Conservation (phyloP, 1,139 yeast species). For the Yamadazyma membranifaciens region DNA sequence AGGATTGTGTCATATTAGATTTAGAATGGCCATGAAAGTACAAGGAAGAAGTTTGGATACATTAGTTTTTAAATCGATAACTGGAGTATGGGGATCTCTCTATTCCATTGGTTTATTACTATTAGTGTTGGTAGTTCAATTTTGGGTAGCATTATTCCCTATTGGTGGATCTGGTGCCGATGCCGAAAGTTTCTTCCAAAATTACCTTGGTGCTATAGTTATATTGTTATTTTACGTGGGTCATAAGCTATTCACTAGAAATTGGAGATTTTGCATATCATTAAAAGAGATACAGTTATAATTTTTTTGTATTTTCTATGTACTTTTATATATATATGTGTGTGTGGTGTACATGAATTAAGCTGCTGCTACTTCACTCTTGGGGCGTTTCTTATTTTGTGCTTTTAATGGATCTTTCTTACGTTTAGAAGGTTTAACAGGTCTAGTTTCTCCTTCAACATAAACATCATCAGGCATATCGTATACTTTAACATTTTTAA, state of each 20-base stretch:
- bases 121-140: conserved; percentile 33
- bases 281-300: conserved; percentile 3
- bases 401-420: conserved; percentile 15
- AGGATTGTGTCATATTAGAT: conserved; percentile 36
- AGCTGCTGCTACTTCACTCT: conserved; percentile 12
- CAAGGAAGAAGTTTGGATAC: conserved; percentile 30
- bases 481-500: conserved; percentile 74
- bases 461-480: conserved; percentile 87
- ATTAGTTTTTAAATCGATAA: conserved; percentile 25
- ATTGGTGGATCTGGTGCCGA: conserved; percentile 25
- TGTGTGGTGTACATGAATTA: conserved; percentile 4
- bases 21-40: conserved; percentile 34
- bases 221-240: conserved; percentile 31
- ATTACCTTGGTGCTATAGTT: conserved; percentile 36
- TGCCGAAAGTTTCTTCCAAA: conserved; percentile 35
- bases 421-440: conserved; percentile 49
- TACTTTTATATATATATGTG: background rate
- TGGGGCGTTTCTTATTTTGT: conserved; percentile 14
- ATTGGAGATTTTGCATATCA: conserved; percentile 23
- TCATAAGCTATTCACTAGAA: conserved; percentile 32
- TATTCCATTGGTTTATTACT: conserved; percentile 31
- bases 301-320: background rate
- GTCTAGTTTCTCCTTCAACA: conserved; percentile 73
- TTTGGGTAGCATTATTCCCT: conserved; percentile 41
- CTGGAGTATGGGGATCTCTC: conserved; percentile 35